These are phyloP conservation scores for Haematococcus sp. DNA, from an alignment of 139 green algal species.

Conservation along the genomic window DNA sequence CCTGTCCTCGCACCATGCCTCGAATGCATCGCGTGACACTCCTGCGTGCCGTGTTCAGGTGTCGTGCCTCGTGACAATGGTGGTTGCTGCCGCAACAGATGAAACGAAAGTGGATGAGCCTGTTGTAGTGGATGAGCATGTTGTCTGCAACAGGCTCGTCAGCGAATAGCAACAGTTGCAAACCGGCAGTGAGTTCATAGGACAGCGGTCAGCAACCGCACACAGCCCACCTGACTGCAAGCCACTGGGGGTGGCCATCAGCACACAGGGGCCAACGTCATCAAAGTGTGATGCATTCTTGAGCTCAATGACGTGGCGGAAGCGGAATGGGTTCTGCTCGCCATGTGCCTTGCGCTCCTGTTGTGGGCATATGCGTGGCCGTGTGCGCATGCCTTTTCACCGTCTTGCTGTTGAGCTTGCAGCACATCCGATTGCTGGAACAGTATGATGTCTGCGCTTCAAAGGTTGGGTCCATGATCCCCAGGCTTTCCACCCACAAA, in stretches of 20 bases:
- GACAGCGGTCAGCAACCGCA: no score
- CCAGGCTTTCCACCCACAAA: no score
- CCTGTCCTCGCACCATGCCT: slow-evolving; percentile 89
- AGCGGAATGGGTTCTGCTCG: slow-evolving; percentile 92
- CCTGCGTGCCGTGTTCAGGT: slow-evolving; percentile 60
- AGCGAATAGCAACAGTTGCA: neutral
- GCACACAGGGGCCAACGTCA: slow-evolving; percentile 86
- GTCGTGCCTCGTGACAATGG: neutral
- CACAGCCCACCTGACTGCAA: slow-evolving; percentile 10
- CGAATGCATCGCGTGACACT: slow-evolving; percentile 88
- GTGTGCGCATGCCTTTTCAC: neutral
- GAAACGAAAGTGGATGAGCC: neutral
- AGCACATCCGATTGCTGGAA: no score
- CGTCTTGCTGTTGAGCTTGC: no score
- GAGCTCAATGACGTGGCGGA: slow-evolving; percentile 89
- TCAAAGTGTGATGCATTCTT: slow-evolving; percentile 66
- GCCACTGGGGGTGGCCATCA: slow-evolving; percentile 89
- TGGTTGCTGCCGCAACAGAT: neutral
- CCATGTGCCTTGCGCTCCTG: neutral
- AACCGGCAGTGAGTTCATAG: no score
- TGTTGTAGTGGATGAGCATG: neutral
- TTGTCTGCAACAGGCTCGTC: neutral
- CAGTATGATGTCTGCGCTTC: no score
- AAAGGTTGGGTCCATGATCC: no score
- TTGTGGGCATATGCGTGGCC: neutral